These are phyloP conservation scores for Panaeolus cyanescens DNA, from an alignment of 768 basidiomycete genomes.

Conservation along the genomic window DNA sequence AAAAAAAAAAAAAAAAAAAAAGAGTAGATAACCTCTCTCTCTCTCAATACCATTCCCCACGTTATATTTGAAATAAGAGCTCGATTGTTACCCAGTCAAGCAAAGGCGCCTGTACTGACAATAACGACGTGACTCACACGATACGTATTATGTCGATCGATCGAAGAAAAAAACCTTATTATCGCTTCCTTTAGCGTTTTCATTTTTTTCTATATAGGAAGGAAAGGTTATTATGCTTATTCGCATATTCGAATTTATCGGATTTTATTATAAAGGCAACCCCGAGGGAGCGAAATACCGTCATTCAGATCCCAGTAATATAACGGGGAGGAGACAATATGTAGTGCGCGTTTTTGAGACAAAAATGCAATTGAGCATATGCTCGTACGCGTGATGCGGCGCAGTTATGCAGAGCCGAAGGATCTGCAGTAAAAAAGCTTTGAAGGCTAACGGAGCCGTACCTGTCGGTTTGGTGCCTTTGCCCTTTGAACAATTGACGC, in stretches of 20 bases:
- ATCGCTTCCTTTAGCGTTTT: neutral
- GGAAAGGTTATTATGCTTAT: no score
- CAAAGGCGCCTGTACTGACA: no score
- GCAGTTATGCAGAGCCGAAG: neutral
- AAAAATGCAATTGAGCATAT: neutral
- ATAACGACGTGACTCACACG: no score
- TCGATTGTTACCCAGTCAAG: no score
- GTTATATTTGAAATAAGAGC: no score
- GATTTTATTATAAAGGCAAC: neutral
- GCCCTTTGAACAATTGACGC: neutral
- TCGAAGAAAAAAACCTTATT: neutral
- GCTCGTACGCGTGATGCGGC: neutral
- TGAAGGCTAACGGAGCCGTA: conserved; percentile 1
- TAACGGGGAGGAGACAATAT: neutral
- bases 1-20: no score
- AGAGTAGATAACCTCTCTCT: no score
- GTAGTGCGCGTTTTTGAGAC: neutral
- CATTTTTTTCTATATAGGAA: no score
- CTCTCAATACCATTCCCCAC: no score
- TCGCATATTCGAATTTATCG: neutral
- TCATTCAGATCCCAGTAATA: neutral
- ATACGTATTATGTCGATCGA: neutral
- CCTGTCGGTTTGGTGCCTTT: neutral
- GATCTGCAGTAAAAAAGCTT: neutral
- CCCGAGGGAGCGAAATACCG: neutral